Conservation (phyloP, 306 rosid species). For the Mimosa bimucronata region DNA sequence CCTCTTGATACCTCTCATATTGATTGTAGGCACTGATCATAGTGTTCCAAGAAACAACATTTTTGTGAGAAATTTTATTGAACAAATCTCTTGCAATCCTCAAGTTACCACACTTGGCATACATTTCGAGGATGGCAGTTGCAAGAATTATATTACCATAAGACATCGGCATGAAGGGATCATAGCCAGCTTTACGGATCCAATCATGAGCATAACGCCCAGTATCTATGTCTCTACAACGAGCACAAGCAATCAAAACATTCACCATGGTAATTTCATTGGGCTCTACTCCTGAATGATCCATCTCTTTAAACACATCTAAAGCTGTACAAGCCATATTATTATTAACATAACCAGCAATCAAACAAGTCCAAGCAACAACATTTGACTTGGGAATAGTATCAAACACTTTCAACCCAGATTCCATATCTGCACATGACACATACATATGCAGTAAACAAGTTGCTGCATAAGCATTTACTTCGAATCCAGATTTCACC, state of each 20-base stretch:
- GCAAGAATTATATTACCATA: constrained; percentile 64
- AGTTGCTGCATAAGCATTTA: constrained; percentile 56
- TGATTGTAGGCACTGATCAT: constrained; percentile 68
- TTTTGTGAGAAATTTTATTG: constrained; percentile 64
- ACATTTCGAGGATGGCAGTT: constrained; percentile 71
- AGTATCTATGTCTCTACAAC: constrained; percentile 55
- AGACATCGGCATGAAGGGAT: constrained; percentile 51
- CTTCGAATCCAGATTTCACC: constrained; percentile 67
- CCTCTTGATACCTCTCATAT: constrained; percentile 55
- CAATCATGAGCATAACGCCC: constrained; percentile 58
- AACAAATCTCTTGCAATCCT: constrained; percentile 61
- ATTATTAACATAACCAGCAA: constrained; percentile 60
- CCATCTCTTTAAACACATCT: constrained; percentile 60
- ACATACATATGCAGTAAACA: constrained; percentile 67
- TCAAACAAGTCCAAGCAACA: constrained; percentile 83
- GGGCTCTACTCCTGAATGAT: constrained; percentile 50
- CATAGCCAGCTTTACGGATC: constrained; percentile 56
- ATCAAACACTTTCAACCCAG: constrained; percentile 65
- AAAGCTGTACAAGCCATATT: constrained; percentile 46
- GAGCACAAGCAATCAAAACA: constrained; percentile 76
- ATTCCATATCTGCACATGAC: constrained; percentile 46
- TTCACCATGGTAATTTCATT: constrained; percentile 78
- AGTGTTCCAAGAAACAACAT: constrained; percentile 69
- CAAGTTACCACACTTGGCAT: constrained; percentile 77
- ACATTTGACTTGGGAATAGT: constrained; percentile 67